Percentiles rank a stretch among this genome's conserved stretches.
These are phyloP conservation scores for Babesia sp. DNA, from an alignment of 169 alveolate genomes.

Conservation along the genomic window DNA sequence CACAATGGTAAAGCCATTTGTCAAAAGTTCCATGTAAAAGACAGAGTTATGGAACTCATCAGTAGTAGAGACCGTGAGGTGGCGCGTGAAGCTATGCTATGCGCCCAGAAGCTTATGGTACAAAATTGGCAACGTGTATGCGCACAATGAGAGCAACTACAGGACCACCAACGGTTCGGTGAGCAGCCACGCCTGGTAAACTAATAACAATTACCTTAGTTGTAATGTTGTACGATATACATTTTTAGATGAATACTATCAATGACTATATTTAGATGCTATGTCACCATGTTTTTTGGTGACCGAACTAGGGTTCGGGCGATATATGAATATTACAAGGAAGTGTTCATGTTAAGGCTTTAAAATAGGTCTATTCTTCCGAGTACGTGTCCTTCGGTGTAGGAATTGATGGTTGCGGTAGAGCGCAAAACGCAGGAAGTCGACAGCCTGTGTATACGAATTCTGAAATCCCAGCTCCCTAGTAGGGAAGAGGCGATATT, in stretches of 20 bases:
- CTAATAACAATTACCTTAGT: not conserved
- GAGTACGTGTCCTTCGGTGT: conserved; percentile 66
- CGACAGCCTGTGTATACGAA: conserved; percentile 74
- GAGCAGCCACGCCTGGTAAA: not conserved
- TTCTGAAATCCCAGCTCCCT: conserved; percentile 68
- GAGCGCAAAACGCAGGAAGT: conserved; percentile 67
- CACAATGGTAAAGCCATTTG: conserved; percentile 85
- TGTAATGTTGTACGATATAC: not conserved
- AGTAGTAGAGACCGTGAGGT: conserved; percentile 83
- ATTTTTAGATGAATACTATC: too few relatives aligned
- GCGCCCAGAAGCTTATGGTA: conserved; percentile 87
- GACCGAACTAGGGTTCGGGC: too few relatives aligned
- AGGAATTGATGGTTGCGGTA: conserved; percentile 72
- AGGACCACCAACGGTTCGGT: not conserved
- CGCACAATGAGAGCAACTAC: not conserved
- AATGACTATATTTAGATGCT: too few relatives aligned
- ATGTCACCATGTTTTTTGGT: too few relatives aligned
- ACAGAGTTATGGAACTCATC: conserved; percentile 80
- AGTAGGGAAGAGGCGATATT: conserved; percentile 68
- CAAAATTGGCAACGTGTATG: conserved; percentile 80
- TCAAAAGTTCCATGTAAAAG: conserved; percentile 83
- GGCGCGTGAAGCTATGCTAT: conserved; percentile 84
- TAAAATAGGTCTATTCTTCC: conserved; percentile 69
- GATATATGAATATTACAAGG: too few relatives aligned
- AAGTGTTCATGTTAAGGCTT: conserved; percentile 42